Evolutionary conservation across 768 basidiomycete species (phyloP).

Genomic region (Suillus subaureus): DNA sequence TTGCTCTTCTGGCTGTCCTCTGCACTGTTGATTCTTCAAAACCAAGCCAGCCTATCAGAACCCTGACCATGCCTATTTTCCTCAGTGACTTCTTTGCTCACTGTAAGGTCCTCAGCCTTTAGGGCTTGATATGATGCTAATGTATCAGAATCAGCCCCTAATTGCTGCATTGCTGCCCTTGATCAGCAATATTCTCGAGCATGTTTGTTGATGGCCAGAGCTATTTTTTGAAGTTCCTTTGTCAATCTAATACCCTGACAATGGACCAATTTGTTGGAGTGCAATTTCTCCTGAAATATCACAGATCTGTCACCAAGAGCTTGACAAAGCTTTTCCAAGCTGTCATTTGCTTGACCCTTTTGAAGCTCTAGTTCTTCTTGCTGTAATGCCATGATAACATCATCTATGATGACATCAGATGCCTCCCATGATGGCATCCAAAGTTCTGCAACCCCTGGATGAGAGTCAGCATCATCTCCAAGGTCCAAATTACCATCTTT

Average conservation of each 20-base stretch:
- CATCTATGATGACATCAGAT: slow-evolving; percentile 10
- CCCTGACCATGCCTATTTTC: slow-evolving; percentile 14
- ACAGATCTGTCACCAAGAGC: slow-evolving; percentile 11
- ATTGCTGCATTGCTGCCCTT: not conserved
- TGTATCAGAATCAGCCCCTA: not conserved
- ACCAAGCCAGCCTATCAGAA: slow-evolving; percentile 9
- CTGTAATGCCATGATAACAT: not conserved
- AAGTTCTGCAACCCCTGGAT: not conserved
- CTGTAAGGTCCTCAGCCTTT: slow-evolving; percentile 1
- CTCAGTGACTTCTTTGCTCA: slow-evolving; percentile 15
- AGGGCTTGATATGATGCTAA: not conserved
- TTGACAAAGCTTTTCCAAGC: slow-evolving; percentile 6
- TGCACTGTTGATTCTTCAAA: not conserved
- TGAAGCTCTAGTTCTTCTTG: slow-evolving; percentile 10
- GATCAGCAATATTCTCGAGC: not conserved
- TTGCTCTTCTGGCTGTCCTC: not conserved
- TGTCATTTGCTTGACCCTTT: slow-evolving; percentile 14
- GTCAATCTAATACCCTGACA: slow-evolving; percentile 5
- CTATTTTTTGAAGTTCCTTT: not conserved
- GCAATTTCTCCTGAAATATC: slow-evolving; percentile 9
- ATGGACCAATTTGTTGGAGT: not conserved
- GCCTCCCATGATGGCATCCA: slow-evolving; percentile 13
- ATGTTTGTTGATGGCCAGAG: slow-evolving; percentile 5
- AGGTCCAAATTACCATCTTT: not conserved
- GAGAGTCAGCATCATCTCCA: not conserved